phyloP scores from a whole-genome alignment of 1,284 basidiomycete genomes.

The Taiwanofungus camphoratus region DNA sequence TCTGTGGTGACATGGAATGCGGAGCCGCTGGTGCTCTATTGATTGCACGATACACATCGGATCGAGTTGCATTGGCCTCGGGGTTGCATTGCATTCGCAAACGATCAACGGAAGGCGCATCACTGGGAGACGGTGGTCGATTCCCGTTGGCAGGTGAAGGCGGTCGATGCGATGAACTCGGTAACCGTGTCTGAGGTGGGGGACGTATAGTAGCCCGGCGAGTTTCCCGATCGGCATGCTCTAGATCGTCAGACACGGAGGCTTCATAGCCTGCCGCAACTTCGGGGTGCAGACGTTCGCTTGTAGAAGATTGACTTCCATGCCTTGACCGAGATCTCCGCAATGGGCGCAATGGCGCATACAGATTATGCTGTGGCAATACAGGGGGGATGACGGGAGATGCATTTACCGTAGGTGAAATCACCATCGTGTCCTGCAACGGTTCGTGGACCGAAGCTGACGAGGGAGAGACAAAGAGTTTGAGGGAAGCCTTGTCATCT shows the following conservation, averaged over 20 bases:
- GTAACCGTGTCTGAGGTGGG: slow-evolving; percentile 23
- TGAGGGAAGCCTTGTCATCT: slow-evolving; percentile 71
- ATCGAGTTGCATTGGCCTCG: slow-evolving; percentile 17
- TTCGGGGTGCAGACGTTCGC: slow-evolving; percentile 51
- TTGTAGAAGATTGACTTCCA: slow-evolving; percentile 63
- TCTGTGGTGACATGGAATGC: slow-evolving; percentile 13
- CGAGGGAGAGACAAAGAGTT: slow-evolving; percentile 71
- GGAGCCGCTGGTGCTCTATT: slow-evolving; percentile 17
- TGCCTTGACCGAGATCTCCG: slow-evolving; percentile 51
- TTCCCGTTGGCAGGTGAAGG: slow-evolving; percentile 23
- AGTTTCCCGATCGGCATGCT: slow-evolving; percentile 47
- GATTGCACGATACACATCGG: slow-evolving; percentile 15
- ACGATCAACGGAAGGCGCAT: slow-evolving; percentile 42
- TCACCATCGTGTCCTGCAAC: slow-evolving; percentile 29
- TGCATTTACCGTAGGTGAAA: slow-evolving; percentile 40
- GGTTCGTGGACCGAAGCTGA: slow-evolving; percentile 55
- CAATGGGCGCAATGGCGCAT: slow-evolving; percentile 44
- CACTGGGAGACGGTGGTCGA: slow-evolving; percentile 24
- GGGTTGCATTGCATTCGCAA: slow-evolving; percentile 13
- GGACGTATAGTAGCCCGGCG: slow-evolving; percentile 40
- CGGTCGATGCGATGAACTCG: slow-evolving; percentile 29
- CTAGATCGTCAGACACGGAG: slow-evolving; percentile 55
- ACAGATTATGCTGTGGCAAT: slow-evolving; percentile 30
- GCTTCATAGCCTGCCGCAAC: slow-evolving; percentile 60
- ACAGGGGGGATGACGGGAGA: slow-evolving; percentile 55